Evolutionary conservation across 805 yeast genomes (phyloP).

Genomic region (Pichia californica): DNA sequence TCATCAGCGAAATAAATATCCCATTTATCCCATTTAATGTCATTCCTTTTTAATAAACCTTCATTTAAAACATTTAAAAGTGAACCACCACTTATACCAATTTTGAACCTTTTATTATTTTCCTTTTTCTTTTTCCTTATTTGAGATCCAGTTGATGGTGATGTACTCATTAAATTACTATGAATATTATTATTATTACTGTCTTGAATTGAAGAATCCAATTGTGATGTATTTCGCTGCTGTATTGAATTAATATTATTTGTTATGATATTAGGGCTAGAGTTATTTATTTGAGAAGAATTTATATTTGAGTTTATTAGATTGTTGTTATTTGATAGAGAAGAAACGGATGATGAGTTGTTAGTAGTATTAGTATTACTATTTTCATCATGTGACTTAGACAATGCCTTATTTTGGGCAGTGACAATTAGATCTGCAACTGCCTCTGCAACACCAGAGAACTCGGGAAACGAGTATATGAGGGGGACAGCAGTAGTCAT

Average conservation of each 20-base stretch:
- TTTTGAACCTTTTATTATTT: slow-evolving; percentile 69
- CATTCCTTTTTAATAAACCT: slow-evolving; percentile 67
- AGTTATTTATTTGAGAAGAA: too few species aligned
- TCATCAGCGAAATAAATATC: slow-evolving; percentile 96
- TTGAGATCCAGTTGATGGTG: slow-evolving; percentile 20
- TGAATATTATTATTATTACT: neutral
- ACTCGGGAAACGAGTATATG: slow-evolving; percentile 86
- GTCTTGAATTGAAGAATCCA: too few species aligned
- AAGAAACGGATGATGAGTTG: neutral
- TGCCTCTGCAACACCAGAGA: slow-evolving; percentile 88
- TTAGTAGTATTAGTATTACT: too few species aligned
- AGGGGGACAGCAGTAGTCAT: slow-evolving; percentile 95
- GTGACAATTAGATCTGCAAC: slow-evolving; percentile 91
- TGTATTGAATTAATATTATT: too few species aligned
- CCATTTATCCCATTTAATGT: slow-evolving; percentile 88
- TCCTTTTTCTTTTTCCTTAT: slow-evolving; percentile 44
- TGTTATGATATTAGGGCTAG: too few species aligned
- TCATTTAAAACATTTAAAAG: slow-evolving; percentile 78
- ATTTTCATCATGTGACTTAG: slow-evolving; percentile 5
- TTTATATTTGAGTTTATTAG: neutral
- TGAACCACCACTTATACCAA: slow-evolving; percentile 92
- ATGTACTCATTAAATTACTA: slow-evolving; percentile 3
- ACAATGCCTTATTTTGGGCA: slow-evolving; percentile 71
- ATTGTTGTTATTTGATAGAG: neutral
- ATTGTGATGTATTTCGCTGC: too few species aligned